Percentiles rank a stretch among this genome's conserved stretches.
Evolutionary conservation across 2,329 filamentous ascomycete species (phyloP).

Genomic region (Epichloe baconii): DNA sequence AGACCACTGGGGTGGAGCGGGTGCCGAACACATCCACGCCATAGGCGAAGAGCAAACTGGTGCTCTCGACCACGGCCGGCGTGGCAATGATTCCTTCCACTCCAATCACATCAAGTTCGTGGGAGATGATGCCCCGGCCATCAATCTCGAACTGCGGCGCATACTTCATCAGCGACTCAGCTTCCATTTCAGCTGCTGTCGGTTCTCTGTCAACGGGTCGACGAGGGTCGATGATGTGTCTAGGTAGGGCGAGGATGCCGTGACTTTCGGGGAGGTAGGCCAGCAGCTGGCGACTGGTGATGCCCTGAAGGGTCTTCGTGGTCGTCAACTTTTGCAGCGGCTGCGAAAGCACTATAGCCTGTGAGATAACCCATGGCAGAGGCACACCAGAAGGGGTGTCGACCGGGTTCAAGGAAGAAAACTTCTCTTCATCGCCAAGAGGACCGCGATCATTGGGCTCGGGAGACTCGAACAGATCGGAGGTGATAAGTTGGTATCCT

Average conservation of each 20-base stretch:
- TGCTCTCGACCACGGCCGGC: constrained; percentile 79
- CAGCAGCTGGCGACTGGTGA: constrained; percentile 70
- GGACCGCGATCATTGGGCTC: constrained; percentile 74
- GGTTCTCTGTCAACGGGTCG: constrained; percentile 78
- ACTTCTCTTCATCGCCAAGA: constrained; percentile 55
- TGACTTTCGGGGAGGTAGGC: constrained; percentile 62
- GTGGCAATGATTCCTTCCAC: constrained; percentile 59
- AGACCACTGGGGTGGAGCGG: constrained; percentile 74
- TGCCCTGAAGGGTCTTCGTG: constrained; percentile 83
- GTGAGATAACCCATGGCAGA: constrained; percentile 63
- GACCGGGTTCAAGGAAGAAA: constrained; percentile 61
- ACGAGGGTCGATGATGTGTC: constrained; percentile 68
- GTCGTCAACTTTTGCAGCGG: constrained; percentile 70
- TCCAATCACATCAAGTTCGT: constrained; percentile 69
- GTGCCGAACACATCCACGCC: constrained; percentile 84
- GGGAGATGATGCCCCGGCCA: constrained; percentile 65
- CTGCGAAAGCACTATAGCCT: constrained; percentile 68
- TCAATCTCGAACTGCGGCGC: constrained; percentile 69
- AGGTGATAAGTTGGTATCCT: constrained; percentile 74
- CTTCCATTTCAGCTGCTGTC: constrained; percentile 60
- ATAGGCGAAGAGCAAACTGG: constrained; percentile 76
- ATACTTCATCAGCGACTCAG: constrained; percentile 70
- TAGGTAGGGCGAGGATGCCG: constrained; percentile 67
- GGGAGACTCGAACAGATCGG: constrained; percentile 82
- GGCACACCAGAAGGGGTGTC: constrained; percentile 40